Conservation (phyloP, 1,284 basidiomycete genomes). For the Trametes sp. region DNA sequence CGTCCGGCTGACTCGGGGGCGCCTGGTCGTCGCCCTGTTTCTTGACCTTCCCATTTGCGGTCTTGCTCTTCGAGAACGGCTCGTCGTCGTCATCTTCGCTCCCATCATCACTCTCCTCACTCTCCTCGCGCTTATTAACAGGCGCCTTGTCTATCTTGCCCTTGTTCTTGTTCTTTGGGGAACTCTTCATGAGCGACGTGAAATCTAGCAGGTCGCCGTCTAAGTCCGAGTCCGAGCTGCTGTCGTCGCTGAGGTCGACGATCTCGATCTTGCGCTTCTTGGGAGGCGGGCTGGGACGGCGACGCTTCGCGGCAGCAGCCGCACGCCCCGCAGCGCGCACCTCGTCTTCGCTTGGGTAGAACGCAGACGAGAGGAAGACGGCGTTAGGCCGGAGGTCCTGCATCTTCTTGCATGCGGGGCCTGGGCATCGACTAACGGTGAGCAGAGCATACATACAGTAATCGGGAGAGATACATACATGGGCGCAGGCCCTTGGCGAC, state of each 20-base stretch:
- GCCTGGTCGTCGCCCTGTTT: slow-evolving; percentile 2
- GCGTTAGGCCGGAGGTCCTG: slow-evolving; percentile 54
- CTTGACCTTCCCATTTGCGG: slow-evolving; percentile 16
- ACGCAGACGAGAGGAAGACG: slow-evolving; percentile 62
- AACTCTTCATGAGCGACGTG: slow-evolving; percentile 37
- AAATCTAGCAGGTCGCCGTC: slow-evolving; percentile 56
- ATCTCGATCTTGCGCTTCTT: slow-evolving; percentile 21
- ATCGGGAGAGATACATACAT: slow-evolving; percentile 48
- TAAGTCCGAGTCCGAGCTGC: slow-evolving; percentile 12
- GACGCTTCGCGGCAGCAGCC: slow-evolving; percentile 19
- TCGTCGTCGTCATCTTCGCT: background rate
- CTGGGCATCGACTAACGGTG: slow-evolving; percentile 38
- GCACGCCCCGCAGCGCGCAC: slow-evolving; percentile 37
- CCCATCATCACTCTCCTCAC: slow-evolving; percentile 7
- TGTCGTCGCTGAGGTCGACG: slow-evolving; percentile 4
- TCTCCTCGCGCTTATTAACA: slow-evolving; percentile 11
- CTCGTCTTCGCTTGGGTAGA: slow-evolving; percentile 55
- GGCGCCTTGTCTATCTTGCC: background rate
- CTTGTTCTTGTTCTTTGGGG: slow-evolving; percentile 14
- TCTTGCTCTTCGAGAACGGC: background rate
- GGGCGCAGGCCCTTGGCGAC: slow-evolving; percentile 63
- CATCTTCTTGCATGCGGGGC: slow-evolving; percentile 68
- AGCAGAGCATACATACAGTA: background rate
- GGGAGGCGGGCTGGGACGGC: background rate
- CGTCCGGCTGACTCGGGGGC: slow-evolving; percentile 43